Conservation (phyloP, 1,139 yeast genomes). For the Lodderomyces elongisporus region DNA sequence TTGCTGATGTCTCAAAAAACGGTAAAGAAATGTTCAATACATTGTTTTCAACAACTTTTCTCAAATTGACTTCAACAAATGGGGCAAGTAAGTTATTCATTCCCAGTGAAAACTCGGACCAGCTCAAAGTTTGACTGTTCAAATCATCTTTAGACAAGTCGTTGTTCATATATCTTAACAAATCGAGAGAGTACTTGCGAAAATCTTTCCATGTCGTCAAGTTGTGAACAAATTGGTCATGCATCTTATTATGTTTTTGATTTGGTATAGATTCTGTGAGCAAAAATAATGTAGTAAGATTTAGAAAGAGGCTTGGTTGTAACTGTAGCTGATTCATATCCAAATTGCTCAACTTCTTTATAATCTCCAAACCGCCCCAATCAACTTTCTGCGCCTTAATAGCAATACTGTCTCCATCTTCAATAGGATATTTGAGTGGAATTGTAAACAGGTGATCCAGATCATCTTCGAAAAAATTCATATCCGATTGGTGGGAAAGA, state of each 20-base stretch:
- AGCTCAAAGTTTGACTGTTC: not conserved
- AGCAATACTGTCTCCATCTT: conserved; percentile 13
- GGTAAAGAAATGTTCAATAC: no score
- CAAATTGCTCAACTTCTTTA: no score
- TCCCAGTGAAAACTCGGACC: not conserved
- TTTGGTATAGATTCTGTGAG: not conserved
- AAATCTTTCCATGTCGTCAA: not conserved
- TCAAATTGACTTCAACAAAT: not conserved
- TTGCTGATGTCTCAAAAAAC: not conserved
- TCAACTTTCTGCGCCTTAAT: conserved; percentile 14
- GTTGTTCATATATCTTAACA: not conserved
- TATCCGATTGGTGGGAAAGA: no score
- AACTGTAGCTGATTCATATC: no score
- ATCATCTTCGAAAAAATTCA: no score
- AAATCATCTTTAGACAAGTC: not conserved
- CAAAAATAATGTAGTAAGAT: no score
- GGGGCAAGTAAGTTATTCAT: not conserved
- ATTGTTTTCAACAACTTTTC: no score
- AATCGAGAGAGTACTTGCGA: not conserved
- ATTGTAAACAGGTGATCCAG: no score
- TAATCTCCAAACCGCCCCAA: conserved; percentile 20
- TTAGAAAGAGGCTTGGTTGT: no score
- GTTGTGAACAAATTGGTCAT: not conserved
- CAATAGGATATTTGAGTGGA: conserved; percentile 7
- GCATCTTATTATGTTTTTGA: not conserved